A percentile compares a stretch with the other conserved stretches of the same genome.
Evolutionary conservation across 768 basidiomycete genomes (phyloP).

Genomic region (Suillus decipiens): DNA sequence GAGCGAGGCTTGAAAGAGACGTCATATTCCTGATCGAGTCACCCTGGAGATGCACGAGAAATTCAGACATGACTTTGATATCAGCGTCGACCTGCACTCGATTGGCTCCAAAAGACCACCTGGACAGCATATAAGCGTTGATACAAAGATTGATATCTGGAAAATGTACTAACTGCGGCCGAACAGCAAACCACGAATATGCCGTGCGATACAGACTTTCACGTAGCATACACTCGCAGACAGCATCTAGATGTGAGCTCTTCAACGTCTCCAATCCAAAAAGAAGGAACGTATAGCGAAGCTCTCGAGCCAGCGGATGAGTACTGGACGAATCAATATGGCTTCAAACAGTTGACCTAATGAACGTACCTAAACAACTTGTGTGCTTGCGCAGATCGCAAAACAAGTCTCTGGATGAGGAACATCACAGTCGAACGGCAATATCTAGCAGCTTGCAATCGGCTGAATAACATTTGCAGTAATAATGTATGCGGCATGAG

Average conservation of each 20-base stretch:
- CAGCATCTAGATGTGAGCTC: slow-evolving; percentile 82
- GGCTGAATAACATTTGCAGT: slow-evolving; percentile 86
- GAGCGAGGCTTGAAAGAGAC: slow-evolving; percentile 63
- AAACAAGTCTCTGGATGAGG: slow-evolving; percentile 79
- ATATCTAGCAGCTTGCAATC: slow-evolving; percentile 93
- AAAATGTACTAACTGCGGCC: slow-evolving; percentile 75
- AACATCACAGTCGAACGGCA: slow-evolving; percentile 81
- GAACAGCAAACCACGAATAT: slow-evolving; percentile 90
- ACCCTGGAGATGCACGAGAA: slow-evolving; percentile 71
- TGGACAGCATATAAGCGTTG: slow-evolving; percentile 33
- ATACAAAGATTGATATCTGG: neutral
- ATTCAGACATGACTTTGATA: slow-evolving; percentile 83
- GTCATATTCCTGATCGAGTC: slow-evolving; percentile 66
- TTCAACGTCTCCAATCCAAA: slow-evolving; percentile 93
- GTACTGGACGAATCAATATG: slow-evolving; percentile 52
- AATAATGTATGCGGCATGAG: slow-evolving; percentile 84
- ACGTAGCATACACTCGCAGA: slow-evolving; percentile 75
- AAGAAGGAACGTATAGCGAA: slow-evolving; percentile 84
- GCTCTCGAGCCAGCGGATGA: slow-evolving; percentile 88
- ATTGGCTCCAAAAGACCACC: slow-evolving; percentile 97
- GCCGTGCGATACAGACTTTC: slow-evolving; percentile 77
- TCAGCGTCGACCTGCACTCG: slow-evolving; percentile 89
- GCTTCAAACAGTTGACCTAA: neutral
- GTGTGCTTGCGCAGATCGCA: slow-evolving; percentile 75
- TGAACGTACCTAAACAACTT: slow-evolving; percentile 67